Percentiles rank a stretch among this genome's conserved stretches.
Evolutionary conservation across 208 protist species (phyloP).

Genomic region (Trypanosoma mega): DNA sequence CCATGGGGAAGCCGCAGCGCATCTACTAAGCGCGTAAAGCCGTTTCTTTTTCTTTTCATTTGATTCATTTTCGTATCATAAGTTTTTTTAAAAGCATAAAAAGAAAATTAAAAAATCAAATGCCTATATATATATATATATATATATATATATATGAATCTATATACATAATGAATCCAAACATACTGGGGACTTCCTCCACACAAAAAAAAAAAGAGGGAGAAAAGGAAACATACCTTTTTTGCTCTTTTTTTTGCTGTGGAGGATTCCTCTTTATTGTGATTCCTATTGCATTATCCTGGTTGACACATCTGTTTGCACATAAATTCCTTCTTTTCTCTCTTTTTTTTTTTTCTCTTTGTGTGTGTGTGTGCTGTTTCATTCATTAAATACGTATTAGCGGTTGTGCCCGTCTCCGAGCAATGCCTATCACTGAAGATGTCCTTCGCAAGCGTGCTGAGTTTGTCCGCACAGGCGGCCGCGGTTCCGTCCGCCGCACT

Average conservation of each 20-base stretch:
- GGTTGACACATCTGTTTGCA: neutral
- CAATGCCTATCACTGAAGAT: slow-evolving; percentile 84
- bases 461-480: slow-evolving; percentile 95
- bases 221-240: too few species aligned
- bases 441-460: slow-evolving; percentile 85
- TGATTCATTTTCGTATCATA: neutral
- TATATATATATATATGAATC: too few species aligned
- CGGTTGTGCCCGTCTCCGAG: slow-evolving; percentile 22
- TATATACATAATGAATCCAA: too few species aligned
- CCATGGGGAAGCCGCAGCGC: slow-evolving; percentile 98
- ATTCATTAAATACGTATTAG: neutral
- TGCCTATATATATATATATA: neutral
- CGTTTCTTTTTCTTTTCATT: neutral
- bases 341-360: slow-evolving; percentile 5
- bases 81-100: too few species aligned
- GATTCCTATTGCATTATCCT: neutral
- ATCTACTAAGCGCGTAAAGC: slow-evolving; percentile 91
- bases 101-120: neutral
- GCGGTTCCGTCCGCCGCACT: slow-evolving; percentile 92
- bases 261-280: slow-evolving; percentile 20
- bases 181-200: too few species aligned
- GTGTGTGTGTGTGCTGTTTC: neutral
- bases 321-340: slow-evolving; percentile 1
- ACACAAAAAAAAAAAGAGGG: too few species aligned
- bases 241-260: slow-evolving; percentile 3